phyloP scores from a whole-genome alignment of 352 stramenopile species.

The Peronospora belbahrii region DNA sequence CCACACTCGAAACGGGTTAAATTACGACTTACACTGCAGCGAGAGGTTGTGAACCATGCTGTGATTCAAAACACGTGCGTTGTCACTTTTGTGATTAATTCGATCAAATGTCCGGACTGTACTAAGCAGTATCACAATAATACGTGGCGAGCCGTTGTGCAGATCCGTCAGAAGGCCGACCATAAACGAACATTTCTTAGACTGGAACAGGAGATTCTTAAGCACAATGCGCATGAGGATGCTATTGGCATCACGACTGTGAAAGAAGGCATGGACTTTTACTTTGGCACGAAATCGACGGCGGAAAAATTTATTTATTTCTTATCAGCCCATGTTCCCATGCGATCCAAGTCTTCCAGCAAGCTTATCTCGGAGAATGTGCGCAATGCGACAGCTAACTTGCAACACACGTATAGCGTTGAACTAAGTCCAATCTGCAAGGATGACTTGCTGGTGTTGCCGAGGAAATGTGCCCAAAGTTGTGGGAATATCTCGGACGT shows the following conservation, averaged over 20 bases:
- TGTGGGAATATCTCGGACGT: conserved; percentile 61
- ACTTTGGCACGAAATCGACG: conserved; percentile 49
- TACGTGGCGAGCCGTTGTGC: conserved; percentile 57
- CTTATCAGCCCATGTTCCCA: conserved; percentile 45
- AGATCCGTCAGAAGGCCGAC: conserved; percentile 66
- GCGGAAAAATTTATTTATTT: conserved; percentile 64
- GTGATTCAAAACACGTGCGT: conserved; percentile 60
- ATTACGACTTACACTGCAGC: conserved; percentile 56
- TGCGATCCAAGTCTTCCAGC: conserved; percentile 58
- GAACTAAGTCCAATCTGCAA: conserved; percentile 71
- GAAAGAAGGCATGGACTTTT: conserved; percentile 79
- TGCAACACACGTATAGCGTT: conserved; percentile 61
- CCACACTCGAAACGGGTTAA: conserved; percentile 77
- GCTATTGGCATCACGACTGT: conserved; percentile 50
- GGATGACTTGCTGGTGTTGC: conserved; percentile 61
- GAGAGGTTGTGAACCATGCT: conserved; percentile 65
- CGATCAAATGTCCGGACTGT: conserved; percentile 64
- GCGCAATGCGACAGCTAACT: conserved; percentile 51
- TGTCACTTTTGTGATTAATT: conserved; percentile 58
- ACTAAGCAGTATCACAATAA: conserved; percentile 64
- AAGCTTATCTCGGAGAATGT: conserved; percentile 75
- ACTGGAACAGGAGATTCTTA: conserved; percentile 69
- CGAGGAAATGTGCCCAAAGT: conserved; percentile 46
- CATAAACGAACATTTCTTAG: conserved; percentile 72
- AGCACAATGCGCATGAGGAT: conserved; percentile 58